A percentile compares a stretch with the other conserved stretches of the same genome.
Conservation (phyloP, 1,139 yeast species). For the Geotrichum carabidarum region DNA sequence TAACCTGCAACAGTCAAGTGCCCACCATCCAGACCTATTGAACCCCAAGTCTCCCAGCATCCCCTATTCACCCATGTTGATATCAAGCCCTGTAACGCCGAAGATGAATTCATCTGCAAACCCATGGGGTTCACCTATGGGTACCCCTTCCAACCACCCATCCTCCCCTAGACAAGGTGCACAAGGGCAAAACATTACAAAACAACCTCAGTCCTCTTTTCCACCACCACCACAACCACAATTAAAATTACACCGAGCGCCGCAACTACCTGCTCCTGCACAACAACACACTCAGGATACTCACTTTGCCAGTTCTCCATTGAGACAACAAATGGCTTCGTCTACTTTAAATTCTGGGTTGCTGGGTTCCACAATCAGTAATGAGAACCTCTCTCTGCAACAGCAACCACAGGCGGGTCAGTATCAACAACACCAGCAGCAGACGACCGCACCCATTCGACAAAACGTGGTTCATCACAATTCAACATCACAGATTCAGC, state of each 20-base stretch:
- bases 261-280: neutral
- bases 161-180: neutral
- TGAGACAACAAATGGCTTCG: conserved; percentile 8
- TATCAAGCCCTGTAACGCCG: conserved; percentile 5
- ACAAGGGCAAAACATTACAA: conserved; percentile 3
- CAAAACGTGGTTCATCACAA: conserved; percentile 14
- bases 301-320: conserved; percentile 4
- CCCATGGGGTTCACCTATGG: conserved; percentile 11
- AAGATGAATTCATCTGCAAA: conserved; percentile 1
- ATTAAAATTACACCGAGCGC: neutral
- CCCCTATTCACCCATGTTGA: conserved; percentile 6
- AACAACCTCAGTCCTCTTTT: conserved; percentile 4
- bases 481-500: conserved; percentile 20
- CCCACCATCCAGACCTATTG: neutral
- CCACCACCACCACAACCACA: conserved; percentile 24
- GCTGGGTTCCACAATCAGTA: neutral
- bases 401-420: conserved; percentile 4
- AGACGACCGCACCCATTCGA: conserved; percentile 5
- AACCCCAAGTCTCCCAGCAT: neutral
- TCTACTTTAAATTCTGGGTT: neutral
- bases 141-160: conserved; percentile 4
- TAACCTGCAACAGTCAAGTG: neutral
- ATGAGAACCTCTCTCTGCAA: neutral
- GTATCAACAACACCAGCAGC: conserved; percentile 4
- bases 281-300: neutral